These are phyloP conservation scores for Rosa chinensis DNA, from an alignment of 306 rosid species.

Conservation along the genomic window DNA sequence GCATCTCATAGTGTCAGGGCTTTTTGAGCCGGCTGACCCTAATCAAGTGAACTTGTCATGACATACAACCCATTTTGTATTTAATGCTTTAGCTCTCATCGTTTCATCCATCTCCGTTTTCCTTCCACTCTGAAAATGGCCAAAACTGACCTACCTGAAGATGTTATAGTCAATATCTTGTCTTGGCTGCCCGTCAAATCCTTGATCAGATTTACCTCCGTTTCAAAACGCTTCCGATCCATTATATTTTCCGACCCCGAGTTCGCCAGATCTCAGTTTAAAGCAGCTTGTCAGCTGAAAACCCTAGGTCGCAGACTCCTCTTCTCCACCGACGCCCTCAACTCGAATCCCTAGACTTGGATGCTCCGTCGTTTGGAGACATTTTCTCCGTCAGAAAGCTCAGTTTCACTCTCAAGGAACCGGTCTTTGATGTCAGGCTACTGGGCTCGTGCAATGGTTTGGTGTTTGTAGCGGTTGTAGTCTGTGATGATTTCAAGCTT, in stretches of 20 bases:
- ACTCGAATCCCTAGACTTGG: not conserved
- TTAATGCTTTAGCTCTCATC: not conserved
- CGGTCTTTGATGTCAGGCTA: no score
- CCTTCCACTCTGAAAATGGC: not conserved
- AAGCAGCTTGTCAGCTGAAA: not conserved
- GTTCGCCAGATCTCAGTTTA: not conserved
- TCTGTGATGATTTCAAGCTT: no score
- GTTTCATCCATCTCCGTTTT: not conserved
- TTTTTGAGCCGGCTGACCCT: no score
- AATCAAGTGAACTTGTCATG: no score
- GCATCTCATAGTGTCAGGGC: no score
- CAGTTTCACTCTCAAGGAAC: not conserved
- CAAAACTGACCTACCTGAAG: not conserved
- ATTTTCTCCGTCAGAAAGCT: not conserved
- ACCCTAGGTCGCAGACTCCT: not conserved
- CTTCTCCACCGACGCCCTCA: not conserved
- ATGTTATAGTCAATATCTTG: not conserved
- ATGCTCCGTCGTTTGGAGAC: not conserved
- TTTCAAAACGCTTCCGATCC: not conserved
- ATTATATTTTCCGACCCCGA: not conserved
- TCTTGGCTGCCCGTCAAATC: not conserved
- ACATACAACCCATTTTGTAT: no score
- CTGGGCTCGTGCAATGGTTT: no score
- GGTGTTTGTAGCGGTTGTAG: no score
- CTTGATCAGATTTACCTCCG: not conserved